Evolutionary conservation across 768 basidiomycete species (phyloP).

Genomic region (Termitomyces sp.): DNA sequence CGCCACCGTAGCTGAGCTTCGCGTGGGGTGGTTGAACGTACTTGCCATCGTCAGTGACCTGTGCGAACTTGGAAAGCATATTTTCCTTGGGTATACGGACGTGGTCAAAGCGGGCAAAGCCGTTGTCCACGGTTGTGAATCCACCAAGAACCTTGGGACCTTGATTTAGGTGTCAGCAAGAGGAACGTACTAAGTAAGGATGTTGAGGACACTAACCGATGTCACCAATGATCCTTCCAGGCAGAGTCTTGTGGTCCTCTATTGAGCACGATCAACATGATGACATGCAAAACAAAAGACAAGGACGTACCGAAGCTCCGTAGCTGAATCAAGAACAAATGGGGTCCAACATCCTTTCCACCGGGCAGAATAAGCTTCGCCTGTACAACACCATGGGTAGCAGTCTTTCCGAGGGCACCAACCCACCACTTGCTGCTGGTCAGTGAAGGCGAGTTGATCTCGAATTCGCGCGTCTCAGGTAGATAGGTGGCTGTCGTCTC

Average conservation of each 20-base stretch:
- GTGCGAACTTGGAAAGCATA: slow-evolving; percentile 73
- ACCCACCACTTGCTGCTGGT: slow-evolving; percentile 85
- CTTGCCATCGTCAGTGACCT: slow-evolving; percentile 56
- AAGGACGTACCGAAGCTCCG: slow-evolving; percentile 48
- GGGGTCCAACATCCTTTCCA: slow-evolving; percentile 60
- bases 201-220: slow-evolving; percentile 38
- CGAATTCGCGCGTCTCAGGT: slow-evolving; percentile 61
- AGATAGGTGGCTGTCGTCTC: slow-evolving; percentile 77
- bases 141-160: slow-evolving; percentile 56
- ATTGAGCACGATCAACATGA: background rate
- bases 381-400: slow-evolving; percentile 73
- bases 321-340: slow-evolving; percentile 70
- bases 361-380: slow-evolving; percentile 64
- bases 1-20: slow-evolving; percentile 72
- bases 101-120: slow-evolving; percentile 60
- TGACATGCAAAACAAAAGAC: background rate
- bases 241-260: slow-evolving; percentile 57
- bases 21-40: slow-evolving; percentile 67
- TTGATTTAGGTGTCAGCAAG: slow-evolving; percentile 12
- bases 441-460: slow-evolving; percentile 68
- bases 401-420: slow-evolving; percentile 63
- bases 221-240: slow-evolving; percentile 63
- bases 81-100: slow-evolving; percentile 62
- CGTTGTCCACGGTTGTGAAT: slow-evolving; percentile 52
- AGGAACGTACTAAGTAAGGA: background rate